Evolutionary conservation across 768 basidiomycete species (phyloP).

Genomic region (Xerocomellus chrysenteron): DNA sequence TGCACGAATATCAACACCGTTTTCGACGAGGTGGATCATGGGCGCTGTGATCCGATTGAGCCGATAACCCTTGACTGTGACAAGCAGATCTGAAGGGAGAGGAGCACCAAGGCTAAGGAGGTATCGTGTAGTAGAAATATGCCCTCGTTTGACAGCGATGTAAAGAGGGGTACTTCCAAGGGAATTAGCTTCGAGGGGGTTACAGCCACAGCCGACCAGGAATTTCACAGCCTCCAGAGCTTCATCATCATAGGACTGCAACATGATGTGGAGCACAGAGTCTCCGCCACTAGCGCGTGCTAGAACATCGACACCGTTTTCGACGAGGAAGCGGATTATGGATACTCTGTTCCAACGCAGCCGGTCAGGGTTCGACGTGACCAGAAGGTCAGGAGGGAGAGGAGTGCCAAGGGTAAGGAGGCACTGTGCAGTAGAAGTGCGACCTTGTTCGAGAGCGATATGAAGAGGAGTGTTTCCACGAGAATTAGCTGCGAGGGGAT

Average conservation of each 20-base stretch:
- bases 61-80: background rate
- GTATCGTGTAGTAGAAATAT: too few species aligned
- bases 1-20: background rate
- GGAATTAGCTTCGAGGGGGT: too few species aligned
- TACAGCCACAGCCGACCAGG: too few species aligned
- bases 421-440: background rate
- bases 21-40: background rate
- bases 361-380: background rate
- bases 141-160: too few species aligned
- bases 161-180: too few species aligned
- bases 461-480: background rate
- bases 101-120: too few species aligned
- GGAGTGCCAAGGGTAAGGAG: background rate
- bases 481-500: background rate
- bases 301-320: background rate
- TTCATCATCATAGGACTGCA: too few species aligned
- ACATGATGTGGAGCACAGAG: background rate
- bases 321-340: background rate
- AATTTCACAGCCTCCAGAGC: too few species aligned
- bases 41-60: too few species aligned
- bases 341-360: background rate
- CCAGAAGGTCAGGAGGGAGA: background rate
- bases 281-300: background rate
- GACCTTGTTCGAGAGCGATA: background rate
- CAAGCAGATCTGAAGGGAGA: background rate